Evolutionary conservation across 176 grass and related monocot species (phyloP).

Genomic region (Metroxylon sagu): DNA sequence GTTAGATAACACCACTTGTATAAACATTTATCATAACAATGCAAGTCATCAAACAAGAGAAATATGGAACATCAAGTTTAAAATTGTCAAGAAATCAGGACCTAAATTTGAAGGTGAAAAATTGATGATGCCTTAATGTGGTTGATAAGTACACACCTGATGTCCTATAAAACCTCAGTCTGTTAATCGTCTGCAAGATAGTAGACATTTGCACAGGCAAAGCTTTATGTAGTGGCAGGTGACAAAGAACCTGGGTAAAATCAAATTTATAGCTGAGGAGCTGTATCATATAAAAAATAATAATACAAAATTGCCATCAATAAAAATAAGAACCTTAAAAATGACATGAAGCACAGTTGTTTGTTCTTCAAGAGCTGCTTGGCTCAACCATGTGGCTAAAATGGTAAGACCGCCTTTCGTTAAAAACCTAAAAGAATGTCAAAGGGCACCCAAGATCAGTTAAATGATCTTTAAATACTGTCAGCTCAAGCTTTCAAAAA

Average conservation of each 20-base stretch:
- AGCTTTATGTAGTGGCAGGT: slow-evolving; percentile 85
- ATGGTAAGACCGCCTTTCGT: slow-evolving; percentile 76
- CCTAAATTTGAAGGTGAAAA: not conserved
- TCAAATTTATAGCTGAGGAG: not conserved
- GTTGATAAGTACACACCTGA: slow-evolving; percentile 59
- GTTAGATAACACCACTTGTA: no score
- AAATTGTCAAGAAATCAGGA: no score
- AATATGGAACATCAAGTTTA: no score
- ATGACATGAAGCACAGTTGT: slow-evolving; percentile 76
- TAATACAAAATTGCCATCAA: slow-evolving; percentile 8
- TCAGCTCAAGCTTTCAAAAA: slow-evolving; percentile 14
- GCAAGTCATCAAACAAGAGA: no score
- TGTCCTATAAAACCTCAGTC: slow-evolving; percentile 83
- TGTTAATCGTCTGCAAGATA: slow-evolving; percentile 77
- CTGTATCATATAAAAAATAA: not conserved
- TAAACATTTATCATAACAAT: no score
- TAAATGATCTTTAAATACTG: slow-evolving; percentile 7
- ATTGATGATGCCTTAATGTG: not conserved
- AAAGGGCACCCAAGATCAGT: slow-evolving; percentile 1
- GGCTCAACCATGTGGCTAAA: slow-evolving; percentile 69
- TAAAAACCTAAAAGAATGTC: slow-evolving; percentile 54
- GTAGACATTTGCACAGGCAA: slow-evolving; percentile 66
- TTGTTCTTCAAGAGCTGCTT: slow-evolving; percentile 85
- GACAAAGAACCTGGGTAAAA: slow-evolving; percentile 61
- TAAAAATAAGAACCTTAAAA: slow-evolving; percentile 60